phyloP scores from a whole-genome alignment of 345 rosid species.

The Cardiospermum halicacabum region DNA sequence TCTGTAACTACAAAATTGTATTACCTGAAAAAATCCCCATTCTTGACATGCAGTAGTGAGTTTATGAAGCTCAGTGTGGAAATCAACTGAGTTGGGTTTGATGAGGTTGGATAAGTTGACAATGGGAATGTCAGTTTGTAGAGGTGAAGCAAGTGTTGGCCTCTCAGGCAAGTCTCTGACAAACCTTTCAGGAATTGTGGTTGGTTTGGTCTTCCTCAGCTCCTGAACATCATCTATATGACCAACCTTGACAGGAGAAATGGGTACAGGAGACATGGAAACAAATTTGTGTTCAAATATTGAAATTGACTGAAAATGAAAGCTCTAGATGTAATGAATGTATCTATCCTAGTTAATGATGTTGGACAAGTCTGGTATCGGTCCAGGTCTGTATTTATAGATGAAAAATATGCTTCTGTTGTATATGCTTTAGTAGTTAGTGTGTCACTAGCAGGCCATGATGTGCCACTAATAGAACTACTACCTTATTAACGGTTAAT shows the following conservation, averaged over 20 bases:
- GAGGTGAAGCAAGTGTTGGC: conserved; percentile 30
- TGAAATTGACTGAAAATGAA: too few relatives aligned
- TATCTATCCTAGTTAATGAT: too few relatives aligned
- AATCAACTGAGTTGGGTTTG: conserved; percentile 29
- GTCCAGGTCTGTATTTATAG: too few relatives aligned
- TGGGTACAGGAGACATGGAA: conserved; percentile 50
- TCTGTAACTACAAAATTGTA: too few relatives aligned
- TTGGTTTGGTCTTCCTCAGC: conserved; percentile 56
- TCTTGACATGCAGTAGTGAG: conserved; percentile 74
- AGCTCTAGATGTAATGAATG: too few relatives aligned
- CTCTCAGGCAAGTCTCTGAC: conserved; percentile 58
- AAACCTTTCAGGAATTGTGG: conserved; percentile 67
- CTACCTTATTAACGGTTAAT: too few relatives aligned
- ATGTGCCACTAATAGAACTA: too few relatives aligned
- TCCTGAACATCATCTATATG: conserved; percentile 88
- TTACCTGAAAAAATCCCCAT: conserved; percentile 99
- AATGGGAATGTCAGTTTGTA: conserved; percentile 42
- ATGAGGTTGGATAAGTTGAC: conserved; percentile 63
- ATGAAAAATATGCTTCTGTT: too few relatives aligned
- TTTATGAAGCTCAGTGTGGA: conserved; percentile 31
- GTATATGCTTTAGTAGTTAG: too few relatives aligned
- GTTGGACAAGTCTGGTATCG: too few relatives aligned
- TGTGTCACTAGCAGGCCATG: too few relatives aligned
- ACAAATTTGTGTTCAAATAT: too few relatives aligned
- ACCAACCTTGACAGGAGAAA: conserved; percentile 53